Percentiles rank a stretch among this genome's conserved stretches.
Conservation (phyloP, 1,284 basidiomycete genomes). For the Golubevia sp. region DNA sequence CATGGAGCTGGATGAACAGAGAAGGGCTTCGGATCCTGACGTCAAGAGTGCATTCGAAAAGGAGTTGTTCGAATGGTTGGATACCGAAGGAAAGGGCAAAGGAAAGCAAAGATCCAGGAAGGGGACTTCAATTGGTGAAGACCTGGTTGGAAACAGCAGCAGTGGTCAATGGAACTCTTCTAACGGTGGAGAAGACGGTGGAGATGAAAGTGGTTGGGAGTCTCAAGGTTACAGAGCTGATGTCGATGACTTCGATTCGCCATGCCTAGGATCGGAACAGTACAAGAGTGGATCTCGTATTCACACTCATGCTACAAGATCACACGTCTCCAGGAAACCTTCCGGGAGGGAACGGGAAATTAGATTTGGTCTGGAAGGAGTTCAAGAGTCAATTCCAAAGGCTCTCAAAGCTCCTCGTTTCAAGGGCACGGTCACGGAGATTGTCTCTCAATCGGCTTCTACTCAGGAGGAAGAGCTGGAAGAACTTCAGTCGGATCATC, state of each 20-base stretch:
- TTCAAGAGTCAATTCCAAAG: not conserved
- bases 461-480: not conserved
- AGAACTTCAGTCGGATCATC: too few relatives aligned
- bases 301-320: constrained; percentile 1
- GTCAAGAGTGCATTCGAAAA: constrained; percentile 7
- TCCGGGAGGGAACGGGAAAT: not conserved
- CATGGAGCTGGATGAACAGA: not conserved
- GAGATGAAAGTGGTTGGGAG: not conserved
- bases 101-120: too few relatives aligned
- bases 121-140: too few relatives aligned
- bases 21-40: constrained; percentile 10
- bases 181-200: not conserved
- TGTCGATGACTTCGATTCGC: constrained; percentile 10
- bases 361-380: not conserved
- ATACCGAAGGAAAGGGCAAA: not conserved
- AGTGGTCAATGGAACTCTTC: not conserved
- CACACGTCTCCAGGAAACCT: not conserved
- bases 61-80: constrained; percentile 10
- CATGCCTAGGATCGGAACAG: constrained; percentile 3
- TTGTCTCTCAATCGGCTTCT: constrained; percentile 3
- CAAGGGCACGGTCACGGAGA: constrained; percentile 1
- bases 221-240: constrained; percentile 3
- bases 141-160: too few relatives aligned
- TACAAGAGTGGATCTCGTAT: constrained; percentile 6
- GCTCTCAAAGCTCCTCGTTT: constrained; percentile 6